Evolutionary conservation across 768 basidiomycete genomes (phyloP).

Genomic region (Suillus subluteus): DNA sequence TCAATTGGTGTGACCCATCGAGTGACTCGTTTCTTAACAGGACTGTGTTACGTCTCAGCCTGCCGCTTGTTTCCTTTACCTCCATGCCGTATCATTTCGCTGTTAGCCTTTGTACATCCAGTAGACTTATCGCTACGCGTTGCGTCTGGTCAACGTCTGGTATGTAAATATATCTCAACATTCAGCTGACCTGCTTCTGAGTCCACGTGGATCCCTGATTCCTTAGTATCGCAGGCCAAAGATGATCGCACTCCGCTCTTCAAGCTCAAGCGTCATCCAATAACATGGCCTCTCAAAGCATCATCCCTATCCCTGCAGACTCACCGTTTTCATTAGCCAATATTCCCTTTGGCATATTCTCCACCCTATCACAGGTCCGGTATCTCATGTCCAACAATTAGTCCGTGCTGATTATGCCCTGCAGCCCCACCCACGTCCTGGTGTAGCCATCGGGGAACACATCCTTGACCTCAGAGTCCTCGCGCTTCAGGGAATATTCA

Average conservation of each 20-base stretch:
- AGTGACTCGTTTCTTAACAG: no score
- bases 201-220: background rate
- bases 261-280: background rate
- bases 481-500: background rate
- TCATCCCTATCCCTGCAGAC: constrained; percentile 4
- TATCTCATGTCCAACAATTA: background rate
- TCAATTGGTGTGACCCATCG: background rate
- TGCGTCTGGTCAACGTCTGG: background rate
- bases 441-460: constrained; percentile 8
- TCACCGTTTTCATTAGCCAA: constrained; percentile 11
- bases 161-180: background rate
- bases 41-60: no score
- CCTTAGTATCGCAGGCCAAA: background rate
- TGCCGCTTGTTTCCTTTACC: no score
- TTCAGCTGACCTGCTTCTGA: background rate
- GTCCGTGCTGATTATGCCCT: background rate
- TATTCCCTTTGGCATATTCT: constrained; percentile 12
- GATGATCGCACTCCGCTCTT: background rate
- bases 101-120: no score
- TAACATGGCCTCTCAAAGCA: constrained; percentile 3
- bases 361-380: constrained; percentile 2
- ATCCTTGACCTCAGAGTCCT: constrained; percentile 11
- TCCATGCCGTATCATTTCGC: no score
- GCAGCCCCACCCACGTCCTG: constrained; percentile 5
- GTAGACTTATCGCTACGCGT: no score